Conservation (phyloP, 768 basidiomycete species). For the Tephrocybe sp. region DNA sequence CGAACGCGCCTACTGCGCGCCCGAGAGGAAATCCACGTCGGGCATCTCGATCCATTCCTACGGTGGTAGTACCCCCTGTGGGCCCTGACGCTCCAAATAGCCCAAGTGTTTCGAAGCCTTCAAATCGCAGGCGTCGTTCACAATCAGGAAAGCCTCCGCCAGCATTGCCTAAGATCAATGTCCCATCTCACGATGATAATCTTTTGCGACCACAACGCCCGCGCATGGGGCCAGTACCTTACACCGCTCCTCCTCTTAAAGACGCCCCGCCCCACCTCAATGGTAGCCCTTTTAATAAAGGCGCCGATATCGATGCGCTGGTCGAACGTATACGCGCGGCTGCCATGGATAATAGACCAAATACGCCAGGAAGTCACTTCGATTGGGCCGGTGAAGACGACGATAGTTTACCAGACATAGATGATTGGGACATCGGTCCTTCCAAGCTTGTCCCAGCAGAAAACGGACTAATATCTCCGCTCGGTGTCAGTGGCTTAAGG, state of each 20-base stretch:
- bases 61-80: slow-evolving; percentile 24
- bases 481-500: slow-evolving; percentile 61
- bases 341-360: slow-evolving; percentile 68
- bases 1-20: slow-evolving; percentile 22
- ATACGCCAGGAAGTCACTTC: slow-evolving; percentile 76
- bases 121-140: slow-evolving; percentile 52
- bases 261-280: slow-evolving; percentile 62
- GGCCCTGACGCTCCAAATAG: slow-evolving; percentile 16
- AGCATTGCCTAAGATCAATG: slow-evolving; percentile 30
- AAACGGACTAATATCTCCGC: slow-evolving; percentile 61
- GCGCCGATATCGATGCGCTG: slow-evolving; percentile 69
- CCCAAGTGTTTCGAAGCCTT: slow-evolving; percentile 35
- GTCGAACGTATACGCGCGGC: slow-evolving; percentile 76
- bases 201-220: slow-evolving; percentile 31
- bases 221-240: slow-evolving; percentile 29
- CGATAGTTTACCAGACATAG: slow-evolving; percentile 76
- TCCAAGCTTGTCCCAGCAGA: slow-evolving; percentile 27
- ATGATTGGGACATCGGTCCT: slow-evolving; percentile 80
- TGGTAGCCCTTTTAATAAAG: slow-evolving; percentile 42
- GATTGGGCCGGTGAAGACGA: slow-evolving; percentile 92
- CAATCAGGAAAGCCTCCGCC: slow-evolving; percentile 33
- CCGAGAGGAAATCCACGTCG: slow-evolving; percentile 34
- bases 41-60: slow-evolving; percentile 31
- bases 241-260: slow-evolving; percentile 45
- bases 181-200: slow-evolving; percentile 32